Evolutionary conservation across 2,329 filamentous ascomycete genomes (phyloP), one percentile per base, ranked within the genome.

Genomic region (Dactylonectria macrodidyma): DNA sequence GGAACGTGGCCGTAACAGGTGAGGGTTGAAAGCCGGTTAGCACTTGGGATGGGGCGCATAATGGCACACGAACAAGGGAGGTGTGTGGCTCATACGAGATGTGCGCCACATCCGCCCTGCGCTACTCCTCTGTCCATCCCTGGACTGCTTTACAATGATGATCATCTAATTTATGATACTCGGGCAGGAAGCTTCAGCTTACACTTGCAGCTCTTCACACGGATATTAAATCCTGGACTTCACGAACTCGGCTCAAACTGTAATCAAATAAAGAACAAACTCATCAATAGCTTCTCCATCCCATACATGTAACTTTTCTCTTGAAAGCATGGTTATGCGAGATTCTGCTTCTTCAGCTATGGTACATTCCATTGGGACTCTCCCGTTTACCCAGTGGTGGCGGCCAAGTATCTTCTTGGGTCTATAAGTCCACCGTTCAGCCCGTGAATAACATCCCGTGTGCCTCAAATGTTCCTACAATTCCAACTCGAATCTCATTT

Each of bases 401-500:
- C 41, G 50, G 44, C 62, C 62, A 60, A 60, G 57, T 48, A 64
- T 60, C 56, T 51, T 52, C 54, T 62, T 41, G 64, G 46, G 47
- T 62, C 41, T 55, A 44, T 58, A 50, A 48, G 46, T 47, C 30
- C 47, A 62, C 64, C 51, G 55, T 62, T 54, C 55, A 54, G 47
- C 59, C 59, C 47, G 54, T 54, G 26, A 48, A 58, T 61, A 62
- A 58, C 54, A 58, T 47, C 38, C 57, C 30, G n/a, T 26, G 16
- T 48, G 46, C 41, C 48, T 62, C 58, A 62, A 50, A 50, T 65
- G 54, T 68, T 59, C 51, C 58, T 62, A 62, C 54, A 66, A 57
- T 59, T 50, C 46, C 60, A 58, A 46, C 46, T 38, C 19, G 36
- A 8, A 30, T 36, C 44, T 44, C 24, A 38, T 34, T 24, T 41